Conservation (phyloP, 2,329 filamentous ascomycete species). For the Chalara sp. region DNA sequence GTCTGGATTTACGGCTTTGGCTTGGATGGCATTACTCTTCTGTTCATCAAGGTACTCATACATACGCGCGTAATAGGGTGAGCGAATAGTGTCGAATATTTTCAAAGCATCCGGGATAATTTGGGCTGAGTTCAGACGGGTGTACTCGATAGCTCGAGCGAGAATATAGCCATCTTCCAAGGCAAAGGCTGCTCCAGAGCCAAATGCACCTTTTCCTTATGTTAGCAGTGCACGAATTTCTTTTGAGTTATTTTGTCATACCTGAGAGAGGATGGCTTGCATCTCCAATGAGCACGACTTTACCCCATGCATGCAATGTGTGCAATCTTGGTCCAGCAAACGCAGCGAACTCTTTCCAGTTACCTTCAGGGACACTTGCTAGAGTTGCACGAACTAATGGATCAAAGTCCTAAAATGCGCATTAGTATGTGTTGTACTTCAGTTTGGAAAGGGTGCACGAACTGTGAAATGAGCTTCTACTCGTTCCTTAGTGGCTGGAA, state of each 20-base stretch:
- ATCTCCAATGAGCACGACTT: slow-evolving; percentile 45
- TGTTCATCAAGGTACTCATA: slow-evolving; percentile 27
- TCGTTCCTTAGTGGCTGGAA: slow-evolving; percentile 29
- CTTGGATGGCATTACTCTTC: slow-evolving; percentile 10
- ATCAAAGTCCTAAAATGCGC: slow-evolving; percentile 27
- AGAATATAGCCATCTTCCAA: slow-evolving; percentile 40
- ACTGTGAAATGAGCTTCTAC: slow-evolving; percentile 18
- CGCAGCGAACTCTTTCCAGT: slow-evolving; percentile 41
- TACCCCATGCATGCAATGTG: slow-evolving; percentile 34
- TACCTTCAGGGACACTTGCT: slow-evolving; percentile 28
- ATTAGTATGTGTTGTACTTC: too few species aligned
- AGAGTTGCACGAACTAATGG: slow-evolving; percentile 34
- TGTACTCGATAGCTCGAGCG: slow-evolving; percentile 28
- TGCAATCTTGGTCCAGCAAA: slow-evolving; percentile 39
- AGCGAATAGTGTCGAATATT: slow-evolving; percentile 33
- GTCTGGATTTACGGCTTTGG: slow-evolving; percentile 14
- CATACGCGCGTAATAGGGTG: slow-evolving; percentile 35
- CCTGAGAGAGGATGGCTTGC: slow-evolving; percentile 48
- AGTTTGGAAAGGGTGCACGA: too few species aligned
- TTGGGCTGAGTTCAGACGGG: slow-evolving; percentile 7
- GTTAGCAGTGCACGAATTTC: too few species aligned
- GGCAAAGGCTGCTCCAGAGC: slow-evolving; percentile 38
- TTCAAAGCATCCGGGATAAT: slow-evolving; percentile 25
- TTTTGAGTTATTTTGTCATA: neutral
- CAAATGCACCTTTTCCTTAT: slow-evolving; percentile 21